Evolutionary conservation across 2,329 filamentous ascomycete genomes (phyloP).

Genomic region (Nothophaeocryptopus gaeumannii): DNA sequence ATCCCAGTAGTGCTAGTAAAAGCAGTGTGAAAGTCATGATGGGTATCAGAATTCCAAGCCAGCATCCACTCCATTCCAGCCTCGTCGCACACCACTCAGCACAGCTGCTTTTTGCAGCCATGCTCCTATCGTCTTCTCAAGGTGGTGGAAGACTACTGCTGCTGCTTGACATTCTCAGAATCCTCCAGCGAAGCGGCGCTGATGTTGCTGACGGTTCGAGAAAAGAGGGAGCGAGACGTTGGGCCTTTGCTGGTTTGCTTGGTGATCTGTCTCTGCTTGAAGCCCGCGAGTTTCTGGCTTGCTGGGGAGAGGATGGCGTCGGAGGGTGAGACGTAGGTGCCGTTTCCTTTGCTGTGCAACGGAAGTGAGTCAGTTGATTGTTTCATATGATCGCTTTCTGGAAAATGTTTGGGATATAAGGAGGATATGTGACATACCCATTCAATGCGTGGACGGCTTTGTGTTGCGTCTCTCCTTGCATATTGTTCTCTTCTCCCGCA

Average conservation of each 20-base stretch:
- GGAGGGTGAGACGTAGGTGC: slow-evolving; percentile 75
- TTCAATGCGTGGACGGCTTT: slow-evolving; percentile 18
- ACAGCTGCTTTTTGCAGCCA: not conserved
- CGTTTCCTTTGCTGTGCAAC: slow-evolving; percentile 25
- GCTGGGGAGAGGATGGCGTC: slow-evolving; percentile 87
- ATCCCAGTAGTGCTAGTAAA: too few relatives aligned
- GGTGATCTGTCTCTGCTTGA: slow-evolving; percentile 75
- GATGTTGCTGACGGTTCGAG: slow-evolving; percentile 22
- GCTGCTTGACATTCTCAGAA: slow-evolving; percentile 19
- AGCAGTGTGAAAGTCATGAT: slow-evolving; percentile 1
- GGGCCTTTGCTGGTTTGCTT: slow-evolving; percentile 50
- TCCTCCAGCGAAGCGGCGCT: slow-evolving; percentile 18
- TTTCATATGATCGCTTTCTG: too few relatives aligned
- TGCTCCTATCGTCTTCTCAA: not conserved
- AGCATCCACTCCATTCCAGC: slow-evolving; percentile 1
- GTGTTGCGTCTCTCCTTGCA: slow-evolving; percentile 22
- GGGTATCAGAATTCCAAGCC: slow-evolving; percentile 4
- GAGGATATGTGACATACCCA: too few relatives aligned
- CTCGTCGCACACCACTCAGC: not conserved
- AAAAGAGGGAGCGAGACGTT: slow-evolving; percentile 24
- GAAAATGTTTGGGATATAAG: too few relatives aligned
- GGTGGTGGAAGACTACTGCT: not conserved
- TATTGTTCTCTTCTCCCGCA: slow-evolving; percentile 22
- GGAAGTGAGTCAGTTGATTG: not conserved
- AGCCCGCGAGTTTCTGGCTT: slow-evolving; percentile 74